phyloP scores from a whole-genome alignment of 108 stramenopile genomes.

The Stephanodiscus triporus region DNA sequence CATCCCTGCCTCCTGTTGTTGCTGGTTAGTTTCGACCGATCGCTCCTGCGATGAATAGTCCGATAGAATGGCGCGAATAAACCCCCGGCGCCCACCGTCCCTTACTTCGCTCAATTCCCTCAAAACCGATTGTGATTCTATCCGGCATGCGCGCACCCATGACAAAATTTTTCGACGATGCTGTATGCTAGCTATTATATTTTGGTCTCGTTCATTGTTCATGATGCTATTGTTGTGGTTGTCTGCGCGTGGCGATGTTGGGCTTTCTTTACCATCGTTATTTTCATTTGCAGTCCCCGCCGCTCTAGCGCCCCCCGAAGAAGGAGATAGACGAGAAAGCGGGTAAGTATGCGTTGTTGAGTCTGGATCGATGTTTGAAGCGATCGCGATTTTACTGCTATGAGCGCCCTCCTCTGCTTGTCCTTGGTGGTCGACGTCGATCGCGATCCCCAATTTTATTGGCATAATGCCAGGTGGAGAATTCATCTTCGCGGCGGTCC shows the following conservation, averaged over 20 bases:
- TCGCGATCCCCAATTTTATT: not conserved
- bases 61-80: not conserved
- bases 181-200: not conserved
- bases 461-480: not conserved
- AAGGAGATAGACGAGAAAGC: not conserved
- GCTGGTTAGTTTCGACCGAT: not conserved
- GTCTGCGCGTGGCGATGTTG: not conserved
- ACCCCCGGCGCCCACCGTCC: not conserved
- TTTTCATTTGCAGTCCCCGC: too few relatives aligned
- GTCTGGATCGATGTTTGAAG: not conserved
- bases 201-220: not conserved
- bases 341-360: not conserved
- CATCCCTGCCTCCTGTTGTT: not conserved
- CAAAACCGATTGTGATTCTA: conserved; percentile 2
- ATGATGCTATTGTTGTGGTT: not conserved
- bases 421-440: not conserved
- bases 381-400: not conserved
- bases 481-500: not conserved
- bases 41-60: not conserved
- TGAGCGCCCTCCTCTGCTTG: not conserved
- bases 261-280: too few relatives aligned
- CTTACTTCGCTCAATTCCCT: not conserved
- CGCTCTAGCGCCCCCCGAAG: not conserved
- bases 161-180: conserved; percentile 9
- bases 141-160: conserved; percentile 7